Evolutionary conservation across 2,329 filamentous ascomycete species (phyloP).

Genomic region (Neonectria hederae): DNA sequence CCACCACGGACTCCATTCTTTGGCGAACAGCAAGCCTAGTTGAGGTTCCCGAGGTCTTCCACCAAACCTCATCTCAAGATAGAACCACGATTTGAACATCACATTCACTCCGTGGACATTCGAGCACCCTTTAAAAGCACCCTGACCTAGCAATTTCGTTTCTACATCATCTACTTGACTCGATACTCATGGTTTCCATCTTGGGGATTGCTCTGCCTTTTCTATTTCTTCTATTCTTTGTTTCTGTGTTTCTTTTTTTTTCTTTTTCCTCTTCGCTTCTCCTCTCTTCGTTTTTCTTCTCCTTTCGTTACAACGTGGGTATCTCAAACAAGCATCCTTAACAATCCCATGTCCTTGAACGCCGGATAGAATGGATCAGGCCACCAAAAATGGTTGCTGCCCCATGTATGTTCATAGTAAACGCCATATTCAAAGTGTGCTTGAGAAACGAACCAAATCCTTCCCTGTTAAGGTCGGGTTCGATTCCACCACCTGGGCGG

Average conservation of each 20-base stretch:
- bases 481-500: neutral
- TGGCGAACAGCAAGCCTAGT: neutral
- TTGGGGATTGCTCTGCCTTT: neutral
- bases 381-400: neutral
- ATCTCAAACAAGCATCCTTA: slow-evolving; percentile 36
- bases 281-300: slow-evolving; percentile 15
- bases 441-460: slow-evolving; percentile 7
- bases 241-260: slow-evolving; percentile 25
- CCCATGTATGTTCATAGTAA: slow-evolving; percentile 24
- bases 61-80: neutral
- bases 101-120: neutral
- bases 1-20: neutral
- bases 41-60: neutral
- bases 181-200: neutral
- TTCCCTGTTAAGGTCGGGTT: neutral
- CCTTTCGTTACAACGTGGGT: slow-evolving; percentile 25
- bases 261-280: slow-evolving; percentile 24
- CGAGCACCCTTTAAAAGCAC: too few species aligned
- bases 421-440: slow-evolving; percentile 20
- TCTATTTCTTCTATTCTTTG: slow-evolving; percentile 23
- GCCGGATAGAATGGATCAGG: slow-evolving; percentile 20
- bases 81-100: neutral
- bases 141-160: neutral
- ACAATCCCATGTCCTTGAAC: slow-evolving; percentile 30
- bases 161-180: neutral